Conservation (phyloP, 106 monocot species). For the Hemerocallis citrina region DNA sequence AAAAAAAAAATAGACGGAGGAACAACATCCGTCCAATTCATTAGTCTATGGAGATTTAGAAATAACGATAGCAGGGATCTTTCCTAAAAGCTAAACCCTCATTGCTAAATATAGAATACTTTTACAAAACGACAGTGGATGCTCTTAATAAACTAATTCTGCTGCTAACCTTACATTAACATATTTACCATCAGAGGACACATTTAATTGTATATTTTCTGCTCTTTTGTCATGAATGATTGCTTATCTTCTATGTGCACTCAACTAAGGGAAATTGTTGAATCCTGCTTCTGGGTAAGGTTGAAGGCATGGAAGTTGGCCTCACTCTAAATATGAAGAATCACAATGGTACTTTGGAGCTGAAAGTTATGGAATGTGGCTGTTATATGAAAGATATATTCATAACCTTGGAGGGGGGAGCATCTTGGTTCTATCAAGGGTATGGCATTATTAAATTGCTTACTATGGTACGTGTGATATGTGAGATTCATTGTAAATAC, state of each 20-base stretch:
- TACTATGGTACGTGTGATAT: not conserved
- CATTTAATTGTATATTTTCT: not conserved
- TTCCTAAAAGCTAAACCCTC: too few species aligned
- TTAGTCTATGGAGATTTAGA: too few species aligned
- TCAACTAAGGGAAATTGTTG: conserved; percentile 21
- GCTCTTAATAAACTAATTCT: too few species aligned
- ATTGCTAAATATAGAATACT: too few species aligned
- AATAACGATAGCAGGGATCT: too few species aligned
- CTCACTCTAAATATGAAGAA: conserved; percentile 55
- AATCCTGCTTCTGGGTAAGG: conserved; percentile 41
- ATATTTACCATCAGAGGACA: not conserved
- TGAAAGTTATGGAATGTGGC: conserved; percentile 43
- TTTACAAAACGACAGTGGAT: too few species aligned
- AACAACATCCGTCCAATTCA: too few species aligned
- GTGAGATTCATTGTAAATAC: not conserved
- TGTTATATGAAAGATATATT: conserved; percentile 67
- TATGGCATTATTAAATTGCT: conserved; percentile 14
- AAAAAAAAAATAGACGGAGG: too few species aligned
- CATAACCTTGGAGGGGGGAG: conserved; percentile 76
- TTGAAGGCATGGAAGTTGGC: conserved; percentile 85
- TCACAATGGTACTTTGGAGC: conserved; percentile 49
- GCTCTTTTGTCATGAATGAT: not conserved
- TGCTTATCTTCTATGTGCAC: conserved; percentile 6
- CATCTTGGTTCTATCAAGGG: conserved; percentile 99
- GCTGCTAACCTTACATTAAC: too few species aligned